phyloP scores from a whole-genome alignment of 2,329 filamentous ascomycete species.

The Cladosporium sp. region DNA sequence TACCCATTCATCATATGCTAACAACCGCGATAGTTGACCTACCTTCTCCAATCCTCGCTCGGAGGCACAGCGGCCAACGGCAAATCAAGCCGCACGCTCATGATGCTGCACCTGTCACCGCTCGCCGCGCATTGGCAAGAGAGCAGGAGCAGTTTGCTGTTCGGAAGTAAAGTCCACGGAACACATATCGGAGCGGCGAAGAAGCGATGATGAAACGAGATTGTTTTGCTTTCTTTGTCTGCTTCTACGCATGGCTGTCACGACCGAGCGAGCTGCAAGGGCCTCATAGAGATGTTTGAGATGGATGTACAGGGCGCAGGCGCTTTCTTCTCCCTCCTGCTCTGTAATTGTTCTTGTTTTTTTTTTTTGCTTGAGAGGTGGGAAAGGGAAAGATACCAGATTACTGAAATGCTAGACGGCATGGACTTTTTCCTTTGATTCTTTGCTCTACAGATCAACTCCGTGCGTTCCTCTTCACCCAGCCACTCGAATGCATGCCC shows the following conservation, averaged over 20 bases:
- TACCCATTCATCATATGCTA: neutral
- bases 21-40: conserved; percentile 66
- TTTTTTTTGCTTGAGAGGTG: neutral
- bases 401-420: neutral
- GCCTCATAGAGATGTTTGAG: neutral
- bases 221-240: neutral
- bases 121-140: conserved; percentile 88
- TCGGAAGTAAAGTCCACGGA: conserved; percentile 90
- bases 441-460: neutral
- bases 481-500: neutral
- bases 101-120: conserved; percentile 98
- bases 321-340: conserved; percentile 4
- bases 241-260: neutral
- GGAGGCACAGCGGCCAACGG: conserved; percentile 69
- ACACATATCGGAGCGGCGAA: conserved; percentile 91
- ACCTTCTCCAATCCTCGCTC: conserved; percentile 89
- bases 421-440: neutral
- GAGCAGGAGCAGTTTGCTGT: conserved; percentile 90
- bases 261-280: neutral
- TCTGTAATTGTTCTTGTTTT: neutral
- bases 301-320: neutral
- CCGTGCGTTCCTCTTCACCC: neutral
- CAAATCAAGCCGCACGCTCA: conserved; percentile 79
- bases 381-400: conserved; percentile 1
- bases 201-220: conserved; percentile 32